These are phyloP conservation scores for Umbelopsis sp. DNA, from an alignment of 192 early-diverging fungal species.

Conservation along the genomic window DNA sequence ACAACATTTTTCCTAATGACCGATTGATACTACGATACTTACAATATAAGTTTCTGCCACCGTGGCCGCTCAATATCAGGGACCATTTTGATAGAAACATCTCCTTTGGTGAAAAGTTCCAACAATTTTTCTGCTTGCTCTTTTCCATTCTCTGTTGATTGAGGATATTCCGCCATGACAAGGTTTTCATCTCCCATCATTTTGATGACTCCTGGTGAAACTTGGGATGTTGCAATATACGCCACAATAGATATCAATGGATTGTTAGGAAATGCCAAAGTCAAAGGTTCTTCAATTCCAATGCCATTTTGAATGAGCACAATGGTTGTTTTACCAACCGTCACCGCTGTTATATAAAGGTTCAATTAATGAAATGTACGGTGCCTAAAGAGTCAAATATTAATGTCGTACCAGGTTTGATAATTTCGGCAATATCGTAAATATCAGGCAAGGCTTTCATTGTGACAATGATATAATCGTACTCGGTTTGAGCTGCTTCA, in stretches of 20 bases:
- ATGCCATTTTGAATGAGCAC: constrained; percentile 69
- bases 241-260: constrained; percentile 62
- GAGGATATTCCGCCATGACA: constrained; percentile 41
- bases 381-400: not conserved
- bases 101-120: constrained; percentile 43
- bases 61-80: constrained; percentile 62
- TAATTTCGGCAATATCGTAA: constrained; percentile 57
- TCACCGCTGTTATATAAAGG: not conserved
- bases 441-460: constrained; percentile 72
- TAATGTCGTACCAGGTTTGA: constrained; percentile 50
- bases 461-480: constrained; percentile 65
- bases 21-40: not conserved
- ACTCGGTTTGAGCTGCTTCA: constrained; percentile 44
- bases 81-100: constrained; percentile 38
- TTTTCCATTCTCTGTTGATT: constrained; percentile 34
- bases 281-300: constrained; percentile 60
- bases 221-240: constrained; percentile 67
- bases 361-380: not conserved
- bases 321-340: constrained; percentile 42
- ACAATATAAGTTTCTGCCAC: constrained; percentile 74
- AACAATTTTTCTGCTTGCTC: constrained; percentile 38
- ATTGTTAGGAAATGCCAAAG: constrained; percentile 57
- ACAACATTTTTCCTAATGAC: not conserved
- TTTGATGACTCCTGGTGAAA: constrained; percentile 48
- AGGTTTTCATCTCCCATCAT: constrained; percentile 48